Base-by-base conservation (phyloP, 164 flowering plant species). In the Aristolochia contorta region DNA sequence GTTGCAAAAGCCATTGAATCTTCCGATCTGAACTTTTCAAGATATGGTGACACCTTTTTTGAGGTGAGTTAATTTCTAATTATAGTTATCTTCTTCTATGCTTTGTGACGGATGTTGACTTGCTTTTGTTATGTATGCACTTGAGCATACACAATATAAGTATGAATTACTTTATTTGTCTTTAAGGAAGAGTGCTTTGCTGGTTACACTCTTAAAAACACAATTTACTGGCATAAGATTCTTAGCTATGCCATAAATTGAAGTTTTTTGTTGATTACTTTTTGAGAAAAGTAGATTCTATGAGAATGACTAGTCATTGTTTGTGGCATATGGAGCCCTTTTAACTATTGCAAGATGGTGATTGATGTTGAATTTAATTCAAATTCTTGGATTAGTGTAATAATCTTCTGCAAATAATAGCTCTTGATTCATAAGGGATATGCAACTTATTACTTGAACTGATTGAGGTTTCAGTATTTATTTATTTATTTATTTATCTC, bases 1-100 rank as follows among this genome's bases (percentile, higher is more conserved):
- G 64, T 83, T 60, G 93, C 90, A 62, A 92, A 77, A 80, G 78
- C 78, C 76, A 56, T 92, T 30, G 98, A 92, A 70, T 83, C 96
- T 64, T 72, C 96, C 56, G 96, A 86, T 73, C 93, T 92, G 60
- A 82, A 92, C 74, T 87, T 92, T 74, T 82, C 88, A 54, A 84
- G 98, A 92, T 92, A 89, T 83, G 97, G 97, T 60, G 98, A 92
- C 75, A 89, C 96, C 61, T 92, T 92, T 67, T 89, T 92, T 60
- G 98, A 92, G 96, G 98, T 64, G 77, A 70, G 81, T 33, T 70
- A 32, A 46, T 30, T 49, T 54, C 23, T 18, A 47, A 51, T 3
- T 14, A 10, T 56, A 9, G 54, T 12, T 51, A 37, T 37, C 7
- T 37, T 37, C 0, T 10, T 37, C 3, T 37, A 37, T 8, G 43